Evolutionary conservation across 2,329 filamentous ascomycete genomes (phyloP).

Genomic region (Hawksworthiomyces lignivorus): DNA sequence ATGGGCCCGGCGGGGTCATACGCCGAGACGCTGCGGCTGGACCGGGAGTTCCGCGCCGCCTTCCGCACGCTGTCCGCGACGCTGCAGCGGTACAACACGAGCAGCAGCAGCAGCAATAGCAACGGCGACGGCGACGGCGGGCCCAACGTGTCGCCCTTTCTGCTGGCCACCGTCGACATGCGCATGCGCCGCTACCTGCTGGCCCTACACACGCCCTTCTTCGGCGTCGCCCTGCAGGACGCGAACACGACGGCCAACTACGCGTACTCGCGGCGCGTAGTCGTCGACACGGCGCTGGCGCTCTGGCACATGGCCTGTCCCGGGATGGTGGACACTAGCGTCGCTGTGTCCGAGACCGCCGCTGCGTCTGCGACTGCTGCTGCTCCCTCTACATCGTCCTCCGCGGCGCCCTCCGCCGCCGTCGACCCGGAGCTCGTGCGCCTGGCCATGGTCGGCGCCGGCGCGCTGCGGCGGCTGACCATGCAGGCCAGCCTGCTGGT

Average conservation of each 20-base stretch:
- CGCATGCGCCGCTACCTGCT: slow-evolving; percentile 39
- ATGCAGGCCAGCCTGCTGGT: slow-evolving; percentile 33
- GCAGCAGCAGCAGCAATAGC: not conserved
- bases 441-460: slow-evolving; percentile 32
- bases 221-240: slow-evolving; percentile 29
- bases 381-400: too few relatives aligned
- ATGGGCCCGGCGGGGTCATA: slow-evolving; percentile 36
- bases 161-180: slow-evolving; percentile 32
- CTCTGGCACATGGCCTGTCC: slow-evolving; percentile 18
- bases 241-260: slow-evolving; percentile 41
- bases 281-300: slow-evolving; percentile 29
- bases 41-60: slow-evolving; percentile 33
- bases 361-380: too few relatives aligned
- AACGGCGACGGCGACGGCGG: slow-evolving; percentile 1
- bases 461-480: slow-evolving; percentile 33
- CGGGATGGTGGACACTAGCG: slow-evolving; percentile 1
- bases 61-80: slow-evolving; percentile 26
- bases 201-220: slow-evolving; percentile 45
- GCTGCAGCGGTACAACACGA: slow-evolving; percentile 20
- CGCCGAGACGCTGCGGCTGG: slow-evolving; percentile 37
- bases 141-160: slow-evolving; percentile 22
- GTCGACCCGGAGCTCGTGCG: slow-evolving; percentile 26
- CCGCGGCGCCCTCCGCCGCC: not conserved
- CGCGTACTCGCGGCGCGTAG: slow-evolving; percentile 45
- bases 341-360: too few relatives aligned